Percentiles rank a stretch among this genome's conserved stretches.
Evolutionary conservation across 2,329 filamentous ascomycete genomes (phyloP).

Genomic region (Pseudocercospora ulei): DNA sequence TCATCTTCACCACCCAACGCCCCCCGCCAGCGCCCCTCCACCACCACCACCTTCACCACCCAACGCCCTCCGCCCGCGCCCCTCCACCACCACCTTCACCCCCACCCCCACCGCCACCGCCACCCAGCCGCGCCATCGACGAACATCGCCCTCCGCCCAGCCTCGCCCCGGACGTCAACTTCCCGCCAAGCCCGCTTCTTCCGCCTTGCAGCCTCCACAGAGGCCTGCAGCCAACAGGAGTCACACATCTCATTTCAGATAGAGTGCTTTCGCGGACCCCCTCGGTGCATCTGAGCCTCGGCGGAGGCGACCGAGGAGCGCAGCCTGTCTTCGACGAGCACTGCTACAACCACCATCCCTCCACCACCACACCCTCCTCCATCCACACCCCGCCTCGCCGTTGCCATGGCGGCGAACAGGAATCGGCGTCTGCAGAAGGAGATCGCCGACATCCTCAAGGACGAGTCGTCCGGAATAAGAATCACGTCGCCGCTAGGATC

Average conservation of each 20-base stretch:
- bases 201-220: slow-evolving; percentile 1
- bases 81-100: background rate
- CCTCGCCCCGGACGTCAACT: no score
- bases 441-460: slow-evolving; percentile 62
- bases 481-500: slow-evolving; percentile 42
- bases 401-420: slow-evolving; percentile 46
- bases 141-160: no score
- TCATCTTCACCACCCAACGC: slow-evolving; percentile 3
- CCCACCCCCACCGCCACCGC: background rate
- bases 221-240: background rate
- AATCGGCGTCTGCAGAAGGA: slow-evolving; percentile 61
- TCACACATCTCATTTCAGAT: no score
- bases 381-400: slow-evolving; percentile 1
- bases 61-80: background rate
- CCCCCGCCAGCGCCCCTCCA: background rate
- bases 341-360: background rate
- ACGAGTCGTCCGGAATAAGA: slow-evolving; percentile 66
- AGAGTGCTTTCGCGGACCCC: no score
- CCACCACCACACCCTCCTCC: background rate
- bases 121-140: no score
- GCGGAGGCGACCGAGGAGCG: slow-evolving; percentile 5
- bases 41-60: background rate
- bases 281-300: slow-evolving; percentile 12
- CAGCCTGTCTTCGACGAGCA: background rate
- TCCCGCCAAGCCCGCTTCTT: background rate